Base-by-base conservation (phyloP, 352 stramenopile species). In the Phytophthora ohioensis region DNA sequence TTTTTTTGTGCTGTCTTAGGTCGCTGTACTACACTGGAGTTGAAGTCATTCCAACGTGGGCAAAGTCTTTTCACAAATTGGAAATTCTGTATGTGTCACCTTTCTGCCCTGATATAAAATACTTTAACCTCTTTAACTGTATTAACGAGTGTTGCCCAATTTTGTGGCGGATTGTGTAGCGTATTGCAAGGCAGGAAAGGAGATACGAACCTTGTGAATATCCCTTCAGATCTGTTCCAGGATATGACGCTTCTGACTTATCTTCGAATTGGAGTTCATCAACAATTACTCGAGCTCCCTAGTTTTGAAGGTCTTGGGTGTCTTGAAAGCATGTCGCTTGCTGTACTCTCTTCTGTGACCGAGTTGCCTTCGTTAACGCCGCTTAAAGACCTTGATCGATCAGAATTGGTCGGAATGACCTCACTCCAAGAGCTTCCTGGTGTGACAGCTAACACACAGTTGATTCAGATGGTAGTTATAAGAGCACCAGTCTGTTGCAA, bases 321-420 rank as follows among this genome's bases (percentile, higher is more conserved):
- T 38, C 49, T 85, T 3, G 65, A 79, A 39, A 72, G 43, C 3
- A 60, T 85, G 0, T 73, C 56, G 6, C 17, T 78, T 12, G 60
- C 43, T 8, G 6, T 69, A 3, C n/a, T 73, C 62, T 8, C 34
- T 72, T n/a, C 32, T 63, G 32, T 45, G 42, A 21, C 21, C 21
- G 21, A 27, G 21, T 2, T 27, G 21, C 21, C 21, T 75, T 7
- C n/a, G 9, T 15, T 46, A 17, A 12, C 39, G 39, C 12, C 39
- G 39, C 39, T 46, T 3, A 21, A 15, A 15, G 39, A 46, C 13
- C 39, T 46, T 12, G 39, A 15, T 15, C 39, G 39, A 4, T 17
- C 27, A 12, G 21, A 65, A 8, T 5, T 75, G 2, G 21, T 66
- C 4, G 36, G n/a, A 2, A 30, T 64, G 9, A 30, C 17, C 2